Evolutionary conservation across 768 basidiomycete genomes (phyloP).

Genomic region (Boletellus ananas): DNA sequence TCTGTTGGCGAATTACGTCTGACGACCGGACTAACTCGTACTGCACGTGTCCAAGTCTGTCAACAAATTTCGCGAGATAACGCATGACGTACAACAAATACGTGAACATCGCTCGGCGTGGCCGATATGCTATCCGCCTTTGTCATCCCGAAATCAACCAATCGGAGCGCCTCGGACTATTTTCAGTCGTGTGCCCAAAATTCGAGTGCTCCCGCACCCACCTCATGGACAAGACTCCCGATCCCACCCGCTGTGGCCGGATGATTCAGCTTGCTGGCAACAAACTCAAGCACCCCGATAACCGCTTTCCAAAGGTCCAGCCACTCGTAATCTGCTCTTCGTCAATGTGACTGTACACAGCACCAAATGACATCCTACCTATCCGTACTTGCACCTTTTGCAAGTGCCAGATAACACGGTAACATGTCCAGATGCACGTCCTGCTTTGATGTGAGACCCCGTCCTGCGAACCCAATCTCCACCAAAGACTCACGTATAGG

Average conservation of each 20-base stretch:
- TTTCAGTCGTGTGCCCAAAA: constrained; percentile 1
- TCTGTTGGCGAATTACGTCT: constrained; percentile 45
- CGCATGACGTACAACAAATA: constrained; percentile 51
- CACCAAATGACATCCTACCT: constrained; percentile 36
- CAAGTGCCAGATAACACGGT: constrained; percentile 55
- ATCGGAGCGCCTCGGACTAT: constrained; percentile 41
- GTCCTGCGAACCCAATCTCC: not conserved
- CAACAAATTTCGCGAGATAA: not conserved
- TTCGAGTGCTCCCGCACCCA: constrained; percentile 24
- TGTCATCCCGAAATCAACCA: constrained; percentile 52
- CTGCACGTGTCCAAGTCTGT: constrained; percentile 29
- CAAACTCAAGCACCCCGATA: constrained; percentile 51
- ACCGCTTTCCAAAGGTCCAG: constrained; percentile 59
- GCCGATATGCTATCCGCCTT: constrained; percentile 54
- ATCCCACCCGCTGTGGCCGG: constrained; percentile 51
- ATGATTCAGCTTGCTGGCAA: constrained; percentile 51
- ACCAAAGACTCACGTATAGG: constrained; percentile 47
- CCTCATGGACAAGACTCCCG: constrained; percentile 53
- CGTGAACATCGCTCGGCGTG: constrained; percentile 51
- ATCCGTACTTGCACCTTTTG: constrained; percentile 51
- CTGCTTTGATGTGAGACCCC: constrained; percentile 30
- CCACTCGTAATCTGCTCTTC: constrained; percentile 58
- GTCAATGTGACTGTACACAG: not conserved
- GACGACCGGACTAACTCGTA: constrained; percentile 65
- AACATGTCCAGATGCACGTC: constrained; percentile 51